Base-by-base conservation (phyloP, 352 stramenopile species). In the Phytophthora pinifolia region DNA sequence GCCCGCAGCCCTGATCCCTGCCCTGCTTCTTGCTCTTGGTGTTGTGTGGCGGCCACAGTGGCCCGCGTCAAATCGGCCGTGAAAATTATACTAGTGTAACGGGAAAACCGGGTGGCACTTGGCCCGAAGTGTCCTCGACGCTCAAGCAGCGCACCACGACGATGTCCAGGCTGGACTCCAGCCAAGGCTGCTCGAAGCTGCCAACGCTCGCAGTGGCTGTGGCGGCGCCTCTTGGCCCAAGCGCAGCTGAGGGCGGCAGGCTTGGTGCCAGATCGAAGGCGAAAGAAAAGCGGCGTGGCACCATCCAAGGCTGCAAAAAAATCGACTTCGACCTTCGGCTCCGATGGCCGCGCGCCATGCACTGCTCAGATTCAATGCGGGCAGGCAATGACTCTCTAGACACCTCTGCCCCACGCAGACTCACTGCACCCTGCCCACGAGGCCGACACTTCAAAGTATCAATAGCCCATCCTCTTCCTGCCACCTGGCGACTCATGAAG, bases 21-120 rank as follows among this genome's bases (percentile, higher is more conserved):
- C 9, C 13, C 36, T 27, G 36, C 4, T 22, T 1, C 20, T 22
- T 27, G 22, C 22, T 3, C 22, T 27, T 27, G 22, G 22, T 6
- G 22, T 27, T 27, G n/a, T n/a, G n/a, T n/a, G n/a, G n/a, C n/a
- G n/a, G n/a, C n/a, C n/a, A n/a, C n/a, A n/a, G n/a, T n/a, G n/a
- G n/a, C n/a, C n/a, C n/a, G n/a, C 15, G 8, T 34, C 56, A 64
- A 64, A 64, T 65, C 57, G 20, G 9, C 12, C 14, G 2, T 18
- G 42, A 59, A 59, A 65, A 17, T 58, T 54, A n/a, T n/a, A n/a
- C n/a, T n/a, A n/a, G n/a, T n/a, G 41, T 59, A 54, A 65, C 49
- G 49, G 49, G 49, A 65, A 65, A 22, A 22, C 20, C 20, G 20
- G 2, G 20, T 22, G 20, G 35, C 15, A n/a, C n/a, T n/a, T n/a